A percentile compares a stretch with the other conserved stretches of the same genome.
phyloP scores from a whole-genome alignment of 768 basidiomycete species.

The Wakefieldia striispora region DNA sequence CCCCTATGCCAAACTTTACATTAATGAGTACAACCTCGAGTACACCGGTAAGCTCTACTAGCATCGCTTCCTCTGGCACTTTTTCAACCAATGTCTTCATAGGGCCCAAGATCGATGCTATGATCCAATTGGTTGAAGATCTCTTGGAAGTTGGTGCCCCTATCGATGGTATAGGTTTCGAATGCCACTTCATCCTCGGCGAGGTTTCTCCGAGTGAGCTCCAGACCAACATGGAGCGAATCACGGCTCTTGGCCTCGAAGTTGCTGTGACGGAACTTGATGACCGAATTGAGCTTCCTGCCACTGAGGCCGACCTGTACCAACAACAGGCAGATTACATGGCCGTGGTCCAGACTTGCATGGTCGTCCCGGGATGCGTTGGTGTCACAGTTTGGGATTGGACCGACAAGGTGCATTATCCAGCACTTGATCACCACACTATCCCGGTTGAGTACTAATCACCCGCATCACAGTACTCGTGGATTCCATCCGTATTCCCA shows the following conservation, averaged over 20 bases:
- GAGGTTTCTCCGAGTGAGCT: constrained; percentile 46
- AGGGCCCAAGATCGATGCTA: constrained; percentile 40
- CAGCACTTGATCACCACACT: too few species aligned
- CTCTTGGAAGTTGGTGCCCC: constrained; percentile 49
- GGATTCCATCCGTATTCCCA: constrained; percentile 7
- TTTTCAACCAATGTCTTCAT: not conserved
- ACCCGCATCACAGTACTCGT: constrained; percentile 12
- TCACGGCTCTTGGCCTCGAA: constrained; percentile 61
- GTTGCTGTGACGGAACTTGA: constrained; percentile 71
- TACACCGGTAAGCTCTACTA: constrained; percentile 16
- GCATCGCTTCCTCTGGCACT: not conserved
- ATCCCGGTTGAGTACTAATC: not conserved
- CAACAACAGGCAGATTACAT: constrained; percentile 61
- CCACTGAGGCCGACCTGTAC: constrained; percentile 43
- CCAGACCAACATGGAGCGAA: constrained; percentile 46
- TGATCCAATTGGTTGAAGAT: constrained; percentile 49
- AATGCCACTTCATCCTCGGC: constrained; percentile 60
- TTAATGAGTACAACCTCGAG: constrained; percentile 32
- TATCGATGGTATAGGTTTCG: constrained; percentile 61
- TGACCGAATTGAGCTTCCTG: constrained; percentile 54
- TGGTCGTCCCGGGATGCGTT: constrained; percentile 35
- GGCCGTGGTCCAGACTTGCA: constrained; percentile 55
- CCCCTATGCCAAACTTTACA: constrained; percentile 32
- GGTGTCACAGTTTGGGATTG: constrained; percentile 43
- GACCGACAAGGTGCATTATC: constrained; percentile 31